Conservation (phyloP, 2,329 filamentous ascomycete species). For the Berkeleyomyces rouxiae region DNA sequence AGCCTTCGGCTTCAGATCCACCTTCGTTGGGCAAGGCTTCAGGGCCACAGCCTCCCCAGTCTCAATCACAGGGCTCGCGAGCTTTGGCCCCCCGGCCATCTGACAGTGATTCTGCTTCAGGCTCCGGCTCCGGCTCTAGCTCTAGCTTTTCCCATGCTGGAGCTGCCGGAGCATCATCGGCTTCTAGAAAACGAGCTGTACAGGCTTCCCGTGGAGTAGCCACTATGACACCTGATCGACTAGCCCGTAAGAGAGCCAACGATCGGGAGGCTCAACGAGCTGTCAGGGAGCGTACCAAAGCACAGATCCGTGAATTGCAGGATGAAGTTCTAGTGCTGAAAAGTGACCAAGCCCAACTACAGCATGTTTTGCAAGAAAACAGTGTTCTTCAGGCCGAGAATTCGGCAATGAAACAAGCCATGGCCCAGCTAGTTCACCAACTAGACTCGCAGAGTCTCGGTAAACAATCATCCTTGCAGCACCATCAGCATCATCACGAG, state of each 20-base stretch:
- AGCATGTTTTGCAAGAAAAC: constrained; percentile 57
- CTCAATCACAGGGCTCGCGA: constrained; percentile 3
- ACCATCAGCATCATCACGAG: constrained; percentile 5
- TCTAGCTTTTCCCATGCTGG: constrained; percentile 4
- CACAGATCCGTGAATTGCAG: constrained; percentile 53
- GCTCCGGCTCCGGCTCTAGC: background rate
- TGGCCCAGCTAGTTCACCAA: constrained; percentile 11
- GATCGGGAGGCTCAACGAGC: constrained; percentile 69
- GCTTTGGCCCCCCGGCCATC: constrained; percentile 9
- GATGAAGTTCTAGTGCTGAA: constrained; percentile 12
- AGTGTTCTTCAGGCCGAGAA: constrained; percentile 66
- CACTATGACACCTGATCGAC: constrained; percentile 56
- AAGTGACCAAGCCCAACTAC: constrained; percentile 40
- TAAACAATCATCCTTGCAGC: background rate
- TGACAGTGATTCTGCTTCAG: background rate
- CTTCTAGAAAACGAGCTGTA: constrained; percentile 3
- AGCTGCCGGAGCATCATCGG: constrained; percentile 9
- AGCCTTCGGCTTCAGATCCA: background rate
- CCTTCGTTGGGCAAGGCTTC: background rate
- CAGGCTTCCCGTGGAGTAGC: constrained; percentile 24
- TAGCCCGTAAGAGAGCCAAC: constrained; percentile 49
- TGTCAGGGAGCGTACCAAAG: constrained; percentile 67
- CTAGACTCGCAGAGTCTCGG: constrained; percentile 8
- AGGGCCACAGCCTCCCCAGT: background rate
- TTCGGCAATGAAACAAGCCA: constrained; percentile 47